Evolutionary conservation across 768 basidiomycete species (phyloP).

Genomic region (Trametes maxima): DNA sequence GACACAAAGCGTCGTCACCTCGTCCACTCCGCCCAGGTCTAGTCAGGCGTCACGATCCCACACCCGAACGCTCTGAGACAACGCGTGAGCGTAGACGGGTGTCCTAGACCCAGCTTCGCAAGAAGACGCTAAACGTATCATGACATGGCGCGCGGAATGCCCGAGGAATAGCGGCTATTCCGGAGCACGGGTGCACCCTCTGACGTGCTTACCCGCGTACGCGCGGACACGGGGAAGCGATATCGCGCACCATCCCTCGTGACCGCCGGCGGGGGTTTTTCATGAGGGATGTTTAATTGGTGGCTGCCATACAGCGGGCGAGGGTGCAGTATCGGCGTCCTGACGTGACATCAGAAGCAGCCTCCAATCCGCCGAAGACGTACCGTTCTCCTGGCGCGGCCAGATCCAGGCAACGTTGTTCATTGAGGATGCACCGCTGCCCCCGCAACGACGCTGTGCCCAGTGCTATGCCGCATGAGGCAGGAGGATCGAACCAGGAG

Average conservation of each 20-base stretch:
- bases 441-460: constrained; percentile 4
- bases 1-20: not conserved
- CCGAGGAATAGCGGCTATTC: constrained; percentile 14
- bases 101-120: not conserved
- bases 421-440: constrained; percentile 1
- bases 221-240: not conserved
- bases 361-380: not conserved
- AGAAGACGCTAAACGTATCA: constrained; percentile 12
- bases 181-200: not conserved
- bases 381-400: not conserved
- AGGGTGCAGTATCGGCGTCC: not conserved
- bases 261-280: constrained; percentile 11
- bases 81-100: not conserved
- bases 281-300: not conserved
- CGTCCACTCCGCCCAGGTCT: not conserved
- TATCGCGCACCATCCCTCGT: constrained; percentile 12
- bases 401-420: constrained; percentile 22
- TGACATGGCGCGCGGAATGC: constrained; percentile 11
- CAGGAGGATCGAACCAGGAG: not conserved
- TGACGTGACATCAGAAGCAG: constrained; percentile 3
- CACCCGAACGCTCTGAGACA: not conserved
- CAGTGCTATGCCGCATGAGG: not conserved
- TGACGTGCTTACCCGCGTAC: not conserved
- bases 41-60: not conserved
- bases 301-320: not conserved